Base-by-base conservation (phyloP, 371 early-diverging fungal species). In the Lichtheimia ramosa region DNA sequence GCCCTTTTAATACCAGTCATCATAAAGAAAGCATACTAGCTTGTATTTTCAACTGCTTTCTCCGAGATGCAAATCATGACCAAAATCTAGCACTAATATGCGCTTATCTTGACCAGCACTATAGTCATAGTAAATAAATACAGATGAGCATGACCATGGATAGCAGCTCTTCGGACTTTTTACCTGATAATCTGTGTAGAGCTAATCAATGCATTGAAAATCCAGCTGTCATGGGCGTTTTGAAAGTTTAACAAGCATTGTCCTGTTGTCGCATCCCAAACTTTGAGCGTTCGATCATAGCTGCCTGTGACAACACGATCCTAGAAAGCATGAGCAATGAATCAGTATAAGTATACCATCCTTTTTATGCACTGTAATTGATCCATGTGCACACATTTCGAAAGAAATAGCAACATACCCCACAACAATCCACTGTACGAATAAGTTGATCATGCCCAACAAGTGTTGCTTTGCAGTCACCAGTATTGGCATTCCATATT, bases 261-360 rank as follows among this genome's bases (percentile, higher is more conserved):
- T 6, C 72, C 72, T 13, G 70, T 68, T 18, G 66, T 61, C 2
- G 83, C 63, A 65, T 97, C 93, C 95, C 97, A 99, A 23, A 98
- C 92, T 69, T 93, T 94, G 54, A 99, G 83, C 0, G 95, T 90
- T 56, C 95, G 92, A 75, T 99, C 99, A 71, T 98, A 97, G 40
- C 81, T 75, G 13, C 81, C 81, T 25, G 66, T 80, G 1, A 80
- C 68, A 39, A 75, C 51, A 28, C 77, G 76, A 25, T 81, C 81
- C 58, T 75, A 59, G n/a, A 3, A 15, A 23, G 21, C 15, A 53
- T 15, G 39, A 51, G 10, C 10, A 34, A 34, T 34, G 34, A 34
- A 34, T 34, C 2, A 8, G 10, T 8, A 27, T 27, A 10, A 34
- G 10, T 1, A 10, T 8, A 34, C 10, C 34, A 34, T 34, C 0